Evolutionary conservation across 305 asterid genomes (phyloP).

Genomic region (Rubia tinctorum): DNA sequence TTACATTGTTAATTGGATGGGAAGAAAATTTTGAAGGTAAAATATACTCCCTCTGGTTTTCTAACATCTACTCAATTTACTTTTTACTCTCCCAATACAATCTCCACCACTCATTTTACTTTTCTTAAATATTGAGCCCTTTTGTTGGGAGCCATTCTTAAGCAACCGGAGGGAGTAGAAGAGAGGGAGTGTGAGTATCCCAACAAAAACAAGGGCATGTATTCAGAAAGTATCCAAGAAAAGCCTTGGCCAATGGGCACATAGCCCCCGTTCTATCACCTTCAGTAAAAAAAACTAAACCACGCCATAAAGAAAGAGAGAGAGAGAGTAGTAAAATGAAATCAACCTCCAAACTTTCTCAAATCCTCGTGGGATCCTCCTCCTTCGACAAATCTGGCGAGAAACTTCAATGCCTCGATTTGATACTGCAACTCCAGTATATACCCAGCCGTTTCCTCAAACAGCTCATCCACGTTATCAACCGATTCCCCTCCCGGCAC

Average conservation of each 20-base stretch:
- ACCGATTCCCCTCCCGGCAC: slow-evolving; percentile 67
- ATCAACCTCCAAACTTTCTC: slow-evolving; percentile 50
- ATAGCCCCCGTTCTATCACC: neutral
- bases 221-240: neutral
- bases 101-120: too few species aligned
- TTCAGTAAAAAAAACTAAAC: neutral
- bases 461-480: slow-evolving; percentile 31
- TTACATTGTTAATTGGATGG: too few species aligned
- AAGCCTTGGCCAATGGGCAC: neutral
- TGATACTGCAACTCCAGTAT: slow-evolving; percentile 47
- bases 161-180: too few species aligned
- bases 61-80: too few species aligned
- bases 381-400: slow-evolving; percentile 34
- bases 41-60: too few species aligned
- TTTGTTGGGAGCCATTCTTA: too few species aligned
- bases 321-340: too few species aligned
- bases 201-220: slow-evolving; percentile 5
- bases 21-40: too few species aligned
- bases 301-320: neutral
- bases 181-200: neutral
- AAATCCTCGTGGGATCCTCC: slow-evolving; percentile 28
- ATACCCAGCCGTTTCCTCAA: slow-evolving; percentile 65
- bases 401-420: slow-evolving; percentile 48
- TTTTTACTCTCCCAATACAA: too few species aligned
- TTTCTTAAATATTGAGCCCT: too few species aligned